Evolutionary conservation across 192 early-diverging fungal species (phyloP), one percentile per base, ranked within the genome.

Genomic region (Allomyces macrogynus): DNA sequence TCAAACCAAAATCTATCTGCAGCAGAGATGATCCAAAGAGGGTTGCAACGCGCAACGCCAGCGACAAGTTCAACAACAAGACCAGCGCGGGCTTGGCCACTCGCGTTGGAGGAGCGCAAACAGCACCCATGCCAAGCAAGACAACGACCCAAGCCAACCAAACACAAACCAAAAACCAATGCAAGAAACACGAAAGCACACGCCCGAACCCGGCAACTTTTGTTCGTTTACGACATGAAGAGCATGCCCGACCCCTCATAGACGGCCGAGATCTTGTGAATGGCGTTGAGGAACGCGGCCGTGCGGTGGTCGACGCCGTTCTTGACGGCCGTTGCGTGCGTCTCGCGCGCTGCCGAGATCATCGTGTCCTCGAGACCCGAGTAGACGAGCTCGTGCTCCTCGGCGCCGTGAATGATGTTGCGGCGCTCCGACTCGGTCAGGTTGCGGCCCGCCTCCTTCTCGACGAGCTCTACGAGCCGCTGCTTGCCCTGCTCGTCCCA

Each of bases 341-440:
- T 89, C 75, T 87, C 87, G 40, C 76, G 73, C 68, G 84, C 88
- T 16, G 88, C 88, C 65, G 76, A 77, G 61, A 87, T 84, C 87
- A 90, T 89, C n/a, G 88, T 89, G 68, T 90, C 88, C 62, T 90
- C 88, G 20, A 90, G 72, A 43, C 88, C 88, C 60, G 87, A 89
- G 78, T 88, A 90, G 18, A 90, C 83, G 9, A 90, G 78, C 74
- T 90, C 88, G 25, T 82, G 80, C 73, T 90, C 88, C 70, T 90
- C 86, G 14, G 88, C 88, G 62, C 88, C 88, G 65, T 87, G 84
- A 62, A 89, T 82, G 54, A 89, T 76, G 66, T 83, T 77, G 62
- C 84, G 79, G n/a, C 86, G 80, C 68, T 90, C 88, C 43, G 80
- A 72, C 24, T 84, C 82, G 1, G 86, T 80, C 64, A 90, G 72